Conservation (phyloP, 306 rosid genomes). For the Lathyrus oleraceus region DNA sequence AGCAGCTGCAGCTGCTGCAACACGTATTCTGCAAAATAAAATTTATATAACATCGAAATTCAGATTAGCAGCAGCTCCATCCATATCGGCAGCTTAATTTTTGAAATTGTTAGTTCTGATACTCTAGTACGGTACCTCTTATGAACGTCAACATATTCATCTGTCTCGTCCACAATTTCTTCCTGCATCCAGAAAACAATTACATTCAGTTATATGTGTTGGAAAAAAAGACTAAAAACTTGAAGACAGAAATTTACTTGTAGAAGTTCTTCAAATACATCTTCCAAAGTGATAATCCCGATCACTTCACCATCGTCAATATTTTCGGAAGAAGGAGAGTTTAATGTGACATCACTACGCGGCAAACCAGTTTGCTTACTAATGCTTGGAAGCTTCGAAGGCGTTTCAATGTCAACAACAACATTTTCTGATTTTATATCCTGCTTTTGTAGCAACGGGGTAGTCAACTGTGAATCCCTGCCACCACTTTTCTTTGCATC, state of each 20-base stretch:
- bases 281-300: constrained; percentile 97
- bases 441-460: constrained; percentile 68
- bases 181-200: constrained; percentile 55
- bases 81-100: constrained; percentile 15
- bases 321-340: constrained; percentile 55
- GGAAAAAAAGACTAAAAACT: background rate
- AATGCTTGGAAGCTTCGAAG: constrained; percentile 44
- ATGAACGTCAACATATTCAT: constrained; percentile 97
- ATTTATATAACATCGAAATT: constrained; percentile 19
- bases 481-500: constrained; percentile 42
- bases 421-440: constrained; percentile 51
- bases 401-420: constrained; percentile 70
- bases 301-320: constrained; percentile 91
- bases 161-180: constrained; percentile 98
- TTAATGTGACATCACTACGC: constrained; percentile 38
- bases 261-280: constrained; percentile 97
- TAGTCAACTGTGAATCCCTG: constrained; percentile 54
- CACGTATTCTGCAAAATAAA: constrained; percentile 75
- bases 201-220: background rate
- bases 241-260: constrained; percentile 59
- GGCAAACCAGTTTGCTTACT: constrained; percentile 42
- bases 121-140: constrained; percentile 59
- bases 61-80: constrained; percentile 21
- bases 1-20: constrained; percentile 99
- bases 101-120: constrained; percentile 6